Evolutionary conservation across 2,329 filamentous ascomycete species (phyloP).

Genomic region (Fusarium lateritium): DNA sequence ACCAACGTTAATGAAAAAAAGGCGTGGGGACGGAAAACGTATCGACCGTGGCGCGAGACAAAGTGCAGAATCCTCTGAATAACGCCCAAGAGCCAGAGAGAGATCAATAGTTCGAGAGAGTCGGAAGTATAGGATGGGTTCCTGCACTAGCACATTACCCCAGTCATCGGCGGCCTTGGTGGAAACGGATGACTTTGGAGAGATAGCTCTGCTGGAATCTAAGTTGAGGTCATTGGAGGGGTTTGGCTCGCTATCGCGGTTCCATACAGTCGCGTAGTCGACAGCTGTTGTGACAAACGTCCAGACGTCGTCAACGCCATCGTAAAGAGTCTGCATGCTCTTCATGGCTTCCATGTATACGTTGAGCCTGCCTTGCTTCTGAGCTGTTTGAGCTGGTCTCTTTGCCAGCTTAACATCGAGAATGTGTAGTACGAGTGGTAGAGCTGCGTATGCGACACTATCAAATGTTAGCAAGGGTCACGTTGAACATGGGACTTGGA

Average conservation of each 20-base stretch:
- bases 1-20: background rate
- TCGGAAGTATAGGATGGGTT: constrained; percentile 24
- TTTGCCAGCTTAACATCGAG: constrained; percentile 32
- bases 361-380: constrained; percentile 30
- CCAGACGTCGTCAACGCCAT: constrained; percentile 34
- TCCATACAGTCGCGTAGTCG: constrained; percentile 9
- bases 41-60: background rate
- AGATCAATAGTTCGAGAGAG: constrained; percentile 28
- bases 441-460: constrained; percentile 29
- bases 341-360: constrained; percentile 31
- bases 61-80: constrained; percentile 9
- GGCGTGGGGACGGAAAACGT: background rate
- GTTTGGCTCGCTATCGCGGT: background rate
- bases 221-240: background rate
- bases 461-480: too few relatives aligned
- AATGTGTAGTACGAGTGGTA: constrained; percentile 31
- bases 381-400: constrained; percentile 24
- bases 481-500: background rate
- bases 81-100: constrained; percentile 22
- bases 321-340: constrained; percentile 23
- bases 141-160: constrained; percentile 24
- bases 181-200: background rate
- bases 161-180: constrained; percentile 14
- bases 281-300: constrained; percentile 20
- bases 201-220: background rate